Conservation (phyloP, 148 eudicot species). For the Fagopyrum homotropicum region DNA sequence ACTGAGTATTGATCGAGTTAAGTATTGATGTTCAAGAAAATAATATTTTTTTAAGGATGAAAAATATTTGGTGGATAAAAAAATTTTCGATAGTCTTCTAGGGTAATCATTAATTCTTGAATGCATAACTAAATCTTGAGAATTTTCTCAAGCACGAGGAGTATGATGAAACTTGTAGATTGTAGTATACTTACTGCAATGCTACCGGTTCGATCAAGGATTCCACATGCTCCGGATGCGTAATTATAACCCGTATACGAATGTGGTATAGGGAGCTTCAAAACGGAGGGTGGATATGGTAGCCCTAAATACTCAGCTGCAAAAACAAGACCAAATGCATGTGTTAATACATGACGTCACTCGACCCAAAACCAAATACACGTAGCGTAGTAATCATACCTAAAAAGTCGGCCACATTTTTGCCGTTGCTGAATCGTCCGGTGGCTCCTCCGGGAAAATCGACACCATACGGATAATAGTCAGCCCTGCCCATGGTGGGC, state of each 20-base stretch:
- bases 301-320: slow-evolving; percentile 61
- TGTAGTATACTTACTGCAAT: slow-evolving; percentile 21
- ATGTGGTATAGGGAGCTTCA: slow-evolving; percentile 7
- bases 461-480: slow-evolving; percentile 56
- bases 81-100: too few species aligned
- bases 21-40: too few species aligned
- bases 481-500: slow-evolving; percentile 57
- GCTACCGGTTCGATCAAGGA: slow-evolving; percentile 48
- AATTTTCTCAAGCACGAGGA: too few species aligned
- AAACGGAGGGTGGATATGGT: slow-evolving; percentile 49
- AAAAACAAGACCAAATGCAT: background rate
- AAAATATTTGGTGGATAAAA: too few species aligned
- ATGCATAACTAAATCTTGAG: too few species aligned
- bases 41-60: too few species aligned
- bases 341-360: background rate
- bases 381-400: slow-evolving; percentile 22
- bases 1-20: too few species aligned
- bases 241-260: slow-evolving; percentile 47
- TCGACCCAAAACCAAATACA: background rate
- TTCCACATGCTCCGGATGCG: slow-evolving; percentile 66
- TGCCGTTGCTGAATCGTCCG: slow-evolving; percentile 67
- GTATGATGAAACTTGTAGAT: too few species aligned
- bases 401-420: slow-evolving; percentile 55
- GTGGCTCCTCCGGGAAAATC: slow-evolving; percentile 49
- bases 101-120: too few species aligned